Conservation (phyloP, 495 filamentous ascomycete species). For the Elasticomyces elasticus region DNA sequence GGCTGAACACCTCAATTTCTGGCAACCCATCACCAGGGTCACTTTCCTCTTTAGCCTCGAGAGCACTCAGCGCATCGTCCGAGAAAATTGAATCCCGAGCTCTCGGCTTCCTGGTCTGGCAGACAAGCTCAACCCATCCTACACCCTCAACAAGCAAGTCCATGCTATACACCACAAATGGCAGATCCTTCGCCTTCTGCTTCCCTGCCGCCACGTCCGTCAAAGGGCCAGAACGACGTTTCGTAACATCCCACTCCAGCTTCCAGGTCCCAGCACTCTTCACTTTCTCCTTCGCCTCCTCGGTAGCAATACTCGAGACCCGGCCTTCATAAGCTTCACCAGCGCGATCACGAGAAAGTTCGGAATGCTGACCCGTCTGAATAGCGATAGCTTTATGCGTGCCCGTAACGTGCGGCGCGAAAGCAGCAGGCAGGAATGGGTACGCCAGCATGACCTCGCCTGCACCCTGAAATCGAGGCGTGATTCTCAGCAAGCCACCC, state of each 20-base stretch:
- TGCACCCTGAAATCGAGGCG: slow-evolving; percentile 40
- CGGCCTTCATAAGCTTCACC: slow-evolving; percentile 48
- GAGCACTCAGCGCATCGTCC: slow-evolving; percentile 3
- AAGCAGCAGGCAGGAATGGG: slow-evolving; percentile 44
- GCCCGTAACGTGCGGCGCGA: slow-evolving; percentile 61
- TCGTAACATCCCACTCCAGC: slow-evolving; percentile 73
- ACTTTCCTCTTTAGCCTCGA: slow-evolving; percentile 6
- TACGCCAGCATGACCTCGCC: slow-evolving; percentile 59
- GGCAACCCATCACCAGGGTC: slow-evolving; percentile 38
- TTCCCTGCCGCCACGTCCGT: slow-evolving; percentile 41
- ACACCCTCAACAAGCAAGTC: slow-evolving; percentile 86
- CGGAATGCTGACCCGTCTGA: slow-evolving; percentile 49
- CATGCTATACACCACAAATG: slow-evolving; percentile 65
- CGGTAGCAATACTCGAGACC: slow-evolving; percentile 49
- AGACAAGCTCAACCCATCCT: slow-evolving; percentile 85
- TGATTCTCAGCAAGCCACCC: slow-evolving; percentile 78
- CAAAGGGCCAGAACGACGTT: slow-evolving; percentile 52
- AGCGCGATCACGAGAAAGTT: background rate
- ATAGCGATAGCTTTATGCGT: slow-evolving; percentile 51
- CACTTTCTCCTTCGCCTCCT: slow-evolving; percentile 46
- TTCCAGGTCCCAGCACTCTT: slow-evolving; percentile 62
- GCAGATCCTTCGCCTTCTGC: slow-evolving; percentile 48
- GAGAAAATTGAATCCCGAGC: background rate
- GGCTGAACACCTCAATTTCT: slow-evolving; percentile 73
- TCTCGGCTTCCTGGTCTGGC: slow-evolving; percentile 55